Evolutionary conservation across 768 basidiomycete genomes (phyloP).

Genomic region (Panus rudis): DNA sequence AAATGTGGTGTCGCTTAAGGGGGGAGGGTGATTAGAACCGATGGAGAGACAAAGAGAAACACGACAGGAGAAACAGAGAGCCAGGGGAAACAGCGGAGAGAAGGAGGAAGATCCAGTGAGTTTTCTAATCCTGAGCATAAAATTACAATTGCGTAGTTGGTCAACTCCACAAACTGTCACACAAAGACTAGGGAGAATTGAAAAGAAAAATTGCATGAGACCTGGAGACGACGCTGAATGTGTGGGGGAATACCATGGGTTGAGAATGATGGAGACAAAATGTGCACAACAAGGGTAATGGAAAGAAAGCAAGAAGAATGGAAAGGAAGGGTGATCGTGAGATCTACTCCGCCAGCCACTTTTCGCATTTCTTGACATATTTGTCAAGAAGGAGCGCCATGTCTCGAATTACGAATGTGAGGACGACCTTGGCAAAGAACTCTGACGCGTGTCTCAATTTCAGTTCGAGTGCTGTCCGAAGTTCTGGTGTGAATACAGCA

Average conservation of each 20-base stretch:
- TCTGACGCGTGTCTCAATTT: constrained; percentile 81
- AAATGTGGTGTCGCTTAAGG: too few relatives aligned
- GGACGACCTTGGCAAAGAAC: constrained; percentile 83
- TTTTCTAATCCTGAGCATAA: constrained; percentile 27
- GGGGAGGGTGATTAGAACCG: too few relatives aligned
- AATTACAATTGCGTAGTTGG: constrained; percentile 24
- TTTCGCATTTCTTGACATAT: constrained; percentile 90
- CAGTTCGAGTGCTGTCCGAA: constrained; percentile 58
- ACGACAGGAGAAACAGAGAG: constrained; percentile 15
- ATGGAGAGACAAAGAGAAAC: too few relatives aligned
- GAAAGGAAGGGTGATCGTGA: neutral
- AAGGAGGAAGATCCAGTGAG: constrained; percentile 12
- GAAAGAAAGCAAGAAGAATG: neutral
- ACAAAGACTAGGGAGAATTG: constrained; percentile 1
- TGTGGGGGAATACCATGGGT: neutral
- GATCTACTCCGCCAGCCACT: constrained; percentile 76
- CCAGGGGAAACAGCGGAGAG: constrained; percentile 23
- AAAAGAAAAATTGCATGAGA: constrained; percentile 1
- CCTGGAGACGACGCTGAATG: neutral
- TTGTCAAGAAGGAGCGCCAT: constrained; percentile 84
- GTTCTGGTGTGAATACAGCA: constrained; percentile 56
- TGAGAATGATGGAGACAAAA: constrained; percentile 9
- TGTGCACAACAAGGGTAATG: constrained; percentile 1
- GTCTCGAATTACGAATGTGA: constrained; percentile 86
- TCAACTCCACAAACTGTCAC: constrained; percentile 9